Evolutionary conservation across 2,329 filamentous ascomycete species (phyloP).

Genomic region (Venturia nashicola): DNA sequence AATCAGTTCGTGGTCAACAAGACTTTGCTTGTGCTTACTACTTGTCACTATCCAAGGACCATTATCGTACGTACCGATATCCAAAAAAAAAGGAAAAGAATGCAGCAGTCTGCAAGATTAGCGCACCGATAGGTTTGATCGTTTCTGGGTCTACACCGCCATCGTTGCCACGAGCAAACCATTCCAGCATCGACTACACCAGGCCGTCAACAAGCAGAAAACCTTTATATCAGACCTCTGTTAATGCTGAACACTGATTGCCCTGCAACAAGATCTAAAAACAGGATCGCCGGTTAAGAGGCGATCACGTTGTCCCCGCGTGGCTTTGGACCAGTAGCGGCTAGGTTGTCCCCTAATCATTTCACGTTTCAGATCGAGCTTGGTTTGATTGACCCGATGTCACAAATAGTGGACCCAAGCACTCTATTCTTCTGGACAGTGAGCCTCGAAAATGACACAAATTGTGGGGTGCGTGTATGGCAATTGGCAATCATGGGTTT

Average conservation of each 20-base stretch:
- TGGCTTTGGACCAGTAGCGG: background rate
- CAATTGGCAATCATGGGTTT: background rate
- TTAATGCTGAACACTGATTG: background rate
- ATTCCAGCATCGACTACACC: background rate
- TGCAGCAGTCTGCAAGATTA: background rate
- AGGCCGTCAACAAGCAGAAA: background rate
- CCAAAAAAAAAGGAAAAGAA: background rate
- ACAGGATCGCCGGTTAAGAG: background rate
- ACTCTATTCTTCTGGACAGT: background rate
- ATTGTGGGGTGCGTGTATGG: background rate
- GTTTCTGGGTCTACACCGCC: background rate
- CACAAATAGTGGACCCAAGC: background rate
- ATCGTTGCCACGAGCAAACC: background rate
- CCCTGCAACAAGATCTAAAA: background rate
- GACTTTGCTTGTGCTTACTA: background rate
- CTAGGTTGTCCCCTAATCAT: background rate
- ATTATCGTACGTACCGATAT: background rate
- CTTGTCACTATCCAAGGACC: background rate
- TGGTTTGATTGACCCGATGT: background rate
- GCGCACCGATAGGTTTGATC: background rate
- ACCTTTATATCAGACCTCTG: background rate
- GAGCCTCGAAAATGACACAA: background rate
- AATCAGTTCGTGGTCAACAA: background rate
- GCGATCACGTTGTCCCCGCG: background rate
- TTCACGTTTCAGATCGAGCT: background rate